Conservation (phyloP, 1,284 basidiomycete genomes). For the Cerrena zonata region DNA sequence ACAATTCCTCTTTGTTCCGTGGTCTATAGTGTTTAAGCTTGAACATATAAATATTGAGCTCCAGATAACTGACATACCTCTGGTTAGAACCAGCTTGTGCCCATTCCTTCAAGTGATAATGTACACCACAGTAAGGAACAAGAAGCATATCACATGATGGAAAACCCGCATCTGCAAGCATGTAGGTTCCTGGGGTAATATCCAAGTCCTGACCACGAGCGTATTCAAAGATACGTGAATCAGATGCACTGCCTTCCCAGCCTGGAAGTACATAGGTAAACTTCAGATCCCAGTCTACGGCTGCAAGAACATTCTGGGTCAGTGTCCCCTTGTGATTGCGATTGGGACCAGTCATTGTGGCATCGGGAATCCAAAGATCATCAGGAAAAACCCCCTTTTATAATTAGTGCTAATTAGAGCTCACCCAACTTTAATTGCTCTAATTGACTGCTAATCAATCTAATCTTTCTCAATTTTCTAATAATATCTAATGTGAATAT, state of each 20-base stretch:
- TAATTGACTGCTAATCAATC: no score
- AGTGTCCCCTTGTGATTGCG: conserved; percentile 8
- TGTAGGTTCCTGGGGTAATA: conserved; percentile 20
- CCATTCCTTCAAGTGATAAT: conserved; percentile 36
- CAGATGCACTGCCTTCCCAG: conserved; percentile 33
- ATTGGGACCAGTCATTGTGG: not conserved
- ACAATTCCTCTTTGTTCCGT: conserved; percentile 32
- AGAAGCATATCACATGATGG: conserved; percentile 25
- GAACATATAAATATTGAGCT: not conserved
- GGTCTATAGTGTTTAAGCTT: conserved; percentile 28
- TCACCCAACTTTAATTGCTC: no score
- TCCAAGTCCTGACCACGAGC: conserved; percentile 17
- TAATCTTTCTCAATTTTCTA: no score
- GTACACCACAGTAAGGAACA: conserved; percentile 28
- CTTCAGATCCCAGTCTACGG: conserved; percentile 23
- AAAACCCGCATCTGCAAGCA: conserved; percentile 32
- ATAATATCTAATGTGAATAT: no score
- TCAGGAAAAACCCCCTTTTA: no score
- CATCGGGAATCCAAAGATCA: not conserved
- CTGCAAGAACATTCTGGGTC: conserved; percentile 32
- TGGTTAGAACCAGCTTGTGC: conserved; percentile 10
- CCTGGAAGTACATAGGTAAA: conserved; percentile 32
- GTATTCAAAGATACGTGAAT: conserved; percentile 26
- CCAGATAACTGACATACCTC: conserved; percentile 15
- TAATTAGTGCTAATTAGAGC: conserved; percentile 23